Base-by-base conservation (phyloP, 2,329 filamentous ascomycete genomes). In the Conoideocrella luteorostrata region DNA sequence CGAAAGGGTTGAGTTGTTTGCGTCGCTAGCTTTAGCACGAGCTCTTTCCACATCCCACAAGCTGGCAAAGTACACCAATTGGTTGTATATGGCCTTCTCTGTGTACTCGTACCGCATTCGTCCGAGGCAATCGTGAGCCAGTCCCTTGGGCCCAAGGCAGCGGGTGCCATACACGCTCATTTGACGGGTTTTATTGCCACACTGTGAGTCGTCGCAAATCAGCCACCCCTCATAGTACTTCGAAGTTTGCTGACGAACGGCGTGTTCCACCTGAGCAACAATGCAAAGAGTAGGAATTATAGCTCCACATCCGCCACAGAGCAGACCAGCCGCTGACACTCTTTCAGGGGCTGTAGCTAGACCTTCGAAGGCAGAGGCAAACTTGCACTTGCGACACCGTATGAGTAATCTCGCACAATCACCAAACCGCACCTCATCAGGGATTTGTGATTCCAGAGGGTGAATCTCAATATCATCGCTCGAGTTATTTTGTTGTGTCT, bases 151-250 rank as follows among this genome's bases (percentile, higher is more conserved):
- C 0, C 93, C 93, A 5, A 97, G 73, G 61, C 93, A 98, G 39
- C 89, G 81, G 48, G 85, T 82, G 36, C 93, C 93, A 62, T 95
- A 95, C 30, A 98, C 93, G 55, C 82, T 87, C 73, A 97, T 90
- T 62, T 95, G 88, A 39, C 91, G 79, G 2, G 93, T 97, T 45
- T 88, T 84, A 58, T 82, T 86, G 22, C 84, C 86, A 64, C 93
- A 98, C 26, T 86, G 82, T 2, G 86, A 71, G 62, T 98, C 93
- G 62, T 95, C 86, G 64, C 93, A 98, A 30, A 88, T 74, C 5
- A 98, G 78, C 83, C 88, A 94, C 47, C 82, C 89, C 58, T 95
- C 86, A 64, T 98, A 97, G 72, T 98, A 98, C 38, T 79, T 78
- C 9, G 86, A 75, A 6, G 88, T 86, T 54, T 89, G 80, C 26